Base-by-base conservation (phyloP, 2,329 filamentous ascomycete genomes). In the Ophiocordyceps camponoti-rufipedis region DNA sequence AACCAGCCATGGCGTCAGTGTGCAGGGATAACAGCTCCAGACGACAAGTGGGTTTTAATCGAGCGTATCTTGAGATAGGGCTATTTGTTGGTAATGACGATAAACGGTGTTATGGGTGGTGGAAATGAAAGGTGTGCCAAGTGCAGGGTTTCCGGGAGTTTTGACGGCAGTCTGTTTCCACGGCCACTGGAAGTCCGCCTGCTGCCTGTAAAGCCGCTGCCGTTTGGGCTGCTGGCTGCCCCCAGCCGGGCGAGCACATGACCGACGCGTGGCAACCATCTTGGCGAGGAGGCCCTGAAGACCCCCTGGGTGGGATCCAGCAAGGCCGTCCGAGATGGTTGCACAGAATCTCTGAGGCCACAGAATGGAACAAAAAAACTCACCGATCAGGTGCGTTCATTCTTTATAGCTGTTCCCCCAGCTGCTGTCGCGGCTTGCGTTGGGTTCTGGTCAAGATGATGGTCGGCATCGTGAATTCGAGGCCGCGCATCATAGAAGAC, bases 311-410 rank as follows among this genome's bases (percentile, higher is more conserved):
- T 29, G 28, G 29, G 29, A 31, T 31, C 29, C 29, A 12, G 12
- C 29, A 31, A 28, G 23, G 23, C 5, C 23, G 23, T 23, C 23
- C 7, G 41, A 14, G n/a, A 18, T n/a, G 14, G 41, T 39, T 39
- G n/a, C 35, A 16, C 13, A 31, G 28, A 8, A 29, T 28, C 9
- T 23, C 14, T 3, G 14, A 28, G 43, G 19, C 41, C 33, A 45
- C 43, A 42, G 23, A 19, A 18, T 9, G 14, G 10, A 29, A 16
- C 28, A 23, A 5, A 29, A 14, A 42, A 43, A 14, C 70, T 59
- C 52, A 74, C 71, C 71, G 64, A 55, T 75, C 71, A 16, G 71
- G 71, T 12, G 71, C 71, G 62, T 75, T 75, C 71, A 75, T 74
- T 28, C 53, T 68, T 50, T 9, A 48, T 16, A 18, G 28, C 40